These are phyloP conservation scores for Claviceps capensis DNA, from an alignment of 2,329 filamentous ascomycete genomes.

Conservation along the genomic window DNA sequence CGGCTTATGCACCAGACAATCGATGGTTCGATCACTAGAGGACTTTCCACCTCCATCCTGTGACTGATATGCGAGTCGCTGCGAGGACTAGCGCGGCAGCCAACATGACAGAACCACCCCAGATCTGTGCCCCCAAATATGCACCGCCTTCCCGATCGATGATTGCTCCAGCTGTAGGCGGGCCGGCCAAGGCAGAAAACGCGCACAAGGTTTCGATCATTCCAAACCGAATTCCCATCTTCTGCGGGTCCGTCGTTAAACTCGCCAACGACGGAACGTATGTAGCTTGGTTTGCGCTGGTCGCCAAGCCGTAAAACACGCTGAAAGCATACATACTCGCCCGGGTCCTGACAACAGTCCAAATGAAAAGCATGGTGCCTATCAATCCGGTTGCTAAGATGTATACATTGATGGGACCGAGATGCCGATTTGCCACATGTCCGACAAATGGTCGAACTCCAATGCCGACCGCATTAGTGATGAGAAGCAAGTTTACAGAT, in stretches of 20 bases:
- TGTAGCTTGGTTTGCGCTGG: constrained; percentile 15
- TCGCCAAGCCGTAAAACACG: constrained; percentile 29
- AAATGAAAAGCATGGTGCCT: constrained; percentile 36
- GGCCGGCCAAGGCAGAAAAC: constrained; percentile 30
- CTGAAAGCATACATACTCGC: constrained; percentile 30
- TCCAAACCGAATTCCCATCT: constrained; percentile 31
- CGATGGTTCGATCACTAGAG: constrained; percentile 11
- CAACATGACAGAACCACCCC: constrained; percentile 29
- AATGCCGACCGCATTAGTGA: constrained; percentile 43
- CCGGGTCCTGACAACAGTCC: constrained; percentile 35
- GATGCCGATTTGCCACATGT: constrained; percentile 35
- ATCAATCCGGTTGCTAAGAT: constrained; percentile 32
- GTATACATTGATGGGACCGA: constrained; percentile 42
- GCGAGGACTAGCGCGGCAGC: constrained; percentile 18
- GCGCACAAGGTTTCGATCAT: constrained; percentile 29
- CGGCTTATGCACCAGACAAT: no score
- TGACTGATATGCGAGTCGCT: constrained; percentile 21
- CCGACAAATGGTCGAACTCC: constrained; percentile 38
- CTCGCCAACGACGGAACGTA: constrained; percentile 1
- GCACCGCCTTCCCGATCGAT: constrained; percentile 25
- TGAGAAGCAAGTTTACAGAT: constrained; percentile 40
- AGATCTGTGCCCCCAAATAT: constrained; percentile 32
- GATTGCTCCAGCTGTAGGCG: constrained; percentile 30
- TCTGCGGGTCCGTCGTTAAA: constrained; percentile 27
- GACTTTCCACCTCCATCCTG: constrained; percentile 21